Evolutionary conservation across 1,284 basidiomycete species (phyloP), one percentile per base, ranked within the genome.

Genomic region (Irpex lacteus): DNA sequence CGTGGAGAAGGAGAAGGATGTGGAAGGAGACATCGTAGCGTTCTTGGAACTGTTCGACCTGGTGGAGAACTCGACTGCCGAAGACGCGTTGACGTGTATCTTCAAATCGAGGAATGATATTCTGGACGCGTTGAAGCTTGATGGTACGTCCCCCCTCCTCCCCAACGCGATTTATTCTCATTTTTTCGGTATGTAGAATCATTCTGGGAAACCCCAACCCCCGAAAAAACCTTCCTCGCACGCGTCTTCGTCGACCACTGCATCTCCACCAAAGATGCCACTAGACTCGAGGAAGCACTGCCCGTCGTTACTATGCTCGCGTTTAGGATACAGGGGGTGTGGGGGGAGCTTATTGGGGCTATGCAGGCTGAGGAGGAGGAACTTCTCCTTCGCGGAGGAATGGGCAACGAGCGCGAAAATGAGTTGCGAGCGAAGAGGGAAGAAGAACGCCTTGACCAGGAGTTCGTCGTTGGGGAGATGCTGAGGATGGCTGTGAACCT

Each of bases 261-360:
- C 68, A 76, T 89, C 37, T 76, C 80, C 3, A 83, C 75, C 57
- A 86, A 90, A 69, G 85, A 91, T 60, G 89, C 92, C 58, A 77
- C 80, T 1, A 84, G 87, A 18, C 78, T 97, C 1, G 95, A 98
- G 70, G 77, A 83, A 2, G 84, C 87, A 8, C 81, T 98, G 8
- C 97, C 97, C 0, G 92, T 96, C 47, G 92, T 98, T 19, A 98
- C 95, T 0, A 88, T 90, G 0, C 87, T 98, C 59, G 96, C 95
- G 0, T 97, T 93, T 80, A 83, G 86, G 60, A 89, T 98, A 47
- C 92, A 98, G 75, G 82, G 87, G 59, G 83, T 87, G 2, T 96
- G 94, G 77, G 94, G 95, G 72, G 78, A 79, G 5, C 80, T 95
- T 8, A 79, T 91, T 37, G 80, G 81, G 37, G 75, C 80, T 5